Evolutionary conservation across 2,329 filamentous ascomycete species (phyloP), one percentile per base, ranked within the genome.

Genomic region (Paecilomyces variotii): DNA sequence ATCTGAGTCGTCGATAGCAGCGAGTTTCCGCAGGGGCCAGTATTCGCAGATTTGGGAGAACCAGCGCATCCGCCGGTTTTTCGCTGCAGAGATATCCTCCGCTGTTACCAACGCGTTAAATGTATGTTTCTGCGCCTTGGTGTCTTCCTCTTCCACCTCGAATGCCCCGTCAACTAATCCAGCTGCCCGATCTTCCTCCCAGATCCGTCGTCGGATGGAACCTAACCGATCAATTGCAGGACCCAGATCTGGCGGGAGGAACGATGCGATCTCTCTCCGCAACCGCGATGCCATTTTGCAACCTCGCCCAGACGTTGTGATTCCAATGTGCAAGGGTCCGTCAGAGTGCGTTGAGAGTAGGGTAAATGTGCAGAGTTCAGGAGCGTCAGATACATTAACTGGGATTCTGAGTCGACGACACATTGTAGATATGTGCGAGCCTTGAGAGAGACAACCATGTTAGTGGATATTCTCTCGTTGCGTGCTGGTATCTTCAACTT

Each of bases 11-110:
- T 84, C 87, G 62, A 97, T 87, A 49, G 82, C 81, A 6, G 91
- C 91, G 1, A 99, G 82, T 19, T 89, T 85, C 62, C 86, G 87
- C 27, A 99, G 80, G 1, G 94, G 92, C 94, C 94, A 99, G 76
- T 99, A 99, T 78, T 99, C 94, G 80, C 94, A 99, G 56, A 99
- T 91, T 72, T 99, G 94, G 24, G 89, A 85, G 1, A 99, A 80
- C 94, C 94, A 99, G 59, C 94, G 84, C 80, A 96, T 92, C 56
- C 94, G 84, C 60, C 93, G 82, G 25, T 84, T 91, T 70, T 91
- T 91, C 14, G 86, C 84, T 2, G 87, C 87, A 60, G 89, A 87
- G 0, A 83, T 76, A 67, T 94, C 90, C 52, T 87, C 85, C 53
- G 90, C 87, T 0, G 71, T 84, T 5, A 97, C 82, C 3, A 99